These are phyloP conservation scores for Pythium diclinum DNA, from an alignment of 352 stramenopile species.

Conservation along the genomic window DNA sequence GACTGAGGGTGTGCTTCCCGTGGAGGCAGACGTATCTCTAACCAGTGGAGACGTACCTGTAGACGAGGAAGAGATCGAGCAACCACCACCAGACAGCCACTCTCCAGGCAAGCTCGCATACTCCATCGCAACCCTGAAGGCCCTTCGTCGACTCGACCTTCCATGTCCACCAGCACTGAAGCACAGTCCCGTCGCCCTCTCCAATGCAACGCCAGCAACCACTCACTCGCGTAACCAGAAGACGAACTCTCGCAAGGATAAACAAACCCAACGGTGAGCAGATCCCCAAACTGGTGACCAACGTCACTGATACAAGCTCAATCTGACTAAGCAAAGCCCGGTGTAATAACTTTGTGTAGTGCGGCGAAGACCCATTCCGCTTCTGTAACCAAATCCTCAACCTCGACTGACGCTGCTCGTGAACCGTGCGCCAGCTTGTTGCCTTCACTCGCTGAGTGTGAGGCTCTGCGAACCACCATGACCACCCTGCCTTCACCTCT, in stretches of 20 bases:
- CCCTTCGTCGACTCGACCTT: not conserved
- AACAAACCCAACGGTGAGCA: not conserved
- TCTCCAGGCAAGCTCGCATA: not conserved
- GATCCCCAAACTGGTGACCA: not conserved
- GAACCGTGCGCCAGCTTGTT: not conserved
- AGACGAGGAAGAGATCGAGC: not conserved
- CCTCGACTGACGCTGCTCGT: not conserved
- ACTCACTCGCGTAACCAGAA: slow-evolving; percentile 1
- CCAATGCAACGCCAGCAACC: not conserved
- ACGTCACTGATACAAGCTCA: not conserved
- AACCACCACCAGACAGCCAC: not conserved
- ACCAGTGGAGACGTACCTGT: not conserved
- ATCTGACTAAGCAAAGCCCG: not conserved
- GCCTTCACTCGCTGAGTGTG: slow-evolving; percentile 11
- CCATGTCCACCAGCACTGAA: slow-evolving; percentile 6
- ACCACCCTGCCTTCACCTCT: slow-evolving; percentile 9
- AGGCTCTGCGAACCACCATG: not conserved
- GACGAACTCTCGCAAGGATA: not conserved
- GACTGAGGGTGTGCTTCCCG: too few species aligned
- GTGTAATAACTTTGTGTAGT: not conserved
- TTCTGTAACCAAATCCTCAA: not conserved
- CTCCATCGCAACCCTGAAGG: slow-evolving; percentile 18
- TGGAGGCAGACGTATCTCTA: too few species aligned
- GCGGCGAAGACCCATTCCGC: not conserved
- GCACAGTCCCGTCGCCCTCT: not conserved